Evolutionary conservation across 306 rosid species (phyloP), one percentile per base, ranked within the genome.

Genomic region (Morella rubra): DNA sequence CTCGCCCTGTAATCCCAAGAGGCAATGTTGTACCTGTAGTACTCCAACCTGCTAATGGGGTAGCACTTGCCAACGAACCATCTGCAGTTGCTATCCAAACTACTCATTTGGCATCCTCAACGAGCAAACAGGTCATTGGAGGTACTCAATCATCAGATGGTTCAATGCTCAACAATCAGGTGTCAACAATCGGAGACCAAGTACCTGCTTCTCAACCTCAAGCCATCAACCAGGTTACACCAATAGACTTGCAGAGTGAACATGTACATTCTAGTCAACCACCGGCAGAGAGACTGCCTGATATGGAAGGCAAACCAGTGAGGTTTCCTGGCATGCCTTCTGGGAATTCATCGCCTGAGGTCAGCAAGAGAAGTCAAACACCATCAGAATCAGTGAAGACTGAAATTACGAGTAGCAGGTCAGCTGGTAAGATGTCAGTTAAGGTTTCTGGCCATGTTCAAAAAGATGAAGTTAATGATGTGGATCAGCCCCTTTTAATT

Each of bases 261-360:
- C 84, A 42, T 50, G 79, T 73, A 60, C 46, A 75, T 0, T 66
- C 20, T 7, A 41, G 52, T 76, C 93, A 76, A 66, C 72, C 85
- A 47, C 78, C 85, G 24, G 67, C 72, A 18, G 79, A 82, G 67
- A 74, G 16, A 65, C 77, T 53, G 65, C 72, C 11, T 44, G 83
- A 73, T 78, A 64, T 51, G 2, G 89, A 75, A 71, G 83, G 59
- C 81, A 87, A 80, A 69, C 54, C 86, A 51, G 68, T 47, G 74
- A 47, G 58, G 58, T 56, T 41, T 46, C 88, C 92, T 42, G 24
- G 81, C 71, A 18, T 78, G 54, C 89, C 90, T 65, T 79, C 80
- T 22, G 89, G 84, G 81, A 84, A 88, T 12, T 80, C 81, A 71
- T 85, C 87, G 49, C 80, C 89, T 45, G 91, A 89, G 78, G 92